Conservation (phyloP, 2,329 filamentous ascomycete genomes). For the Fusarium cyanostomum region DNA sequence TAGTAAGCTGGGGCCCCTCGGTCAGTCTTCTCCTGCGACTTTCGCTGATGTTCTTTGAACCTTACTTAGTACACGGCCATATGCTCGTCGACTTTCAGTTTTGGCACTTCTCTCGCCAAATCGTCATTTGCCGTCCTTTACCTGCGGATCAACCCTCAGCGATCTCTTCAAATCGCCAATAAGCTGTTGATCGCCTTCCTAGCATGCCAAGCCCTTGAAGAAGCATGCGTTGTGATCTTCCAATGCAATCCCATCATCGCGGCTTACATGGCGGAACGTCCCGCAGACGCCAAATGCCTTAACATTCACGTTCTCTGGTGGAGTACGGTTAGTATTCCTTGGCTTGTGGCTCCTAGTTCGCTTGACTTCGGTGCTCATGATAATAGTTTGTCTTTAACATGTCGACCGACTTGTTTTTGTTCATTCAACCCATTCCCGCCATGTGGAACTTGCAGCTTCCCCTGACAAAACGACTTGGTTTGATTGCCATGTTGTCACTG, state of each 20-base stretch:
- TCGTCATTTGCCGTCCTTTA: conserved; percentile 48
- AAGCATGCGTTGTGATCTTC: conserved; percentile 43
- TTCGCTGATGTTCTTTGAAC: background rate
- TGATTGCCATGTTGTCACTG: conserved; percentile 43
- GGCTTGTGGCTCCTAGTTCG: too few species aligned
- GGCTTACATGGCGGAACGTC: conserved; percentile 37
- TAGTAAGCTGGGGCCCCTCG: background rate
- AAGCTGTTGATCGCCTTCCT: conserved; percentile 43
- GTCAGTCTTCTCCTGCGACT: background rate
- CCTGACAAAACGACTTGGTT: conserved; percentile 41
- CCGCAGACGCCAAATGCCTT: conserved; percentile 36
- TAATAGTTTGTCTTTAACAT: conserved; percentile 49
- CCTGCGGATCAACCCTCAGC: conserved; percentile 44
- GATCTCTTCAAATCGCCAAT: conserved; percentile 40
- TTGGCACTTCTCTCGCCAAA: conserved; percentile 44
- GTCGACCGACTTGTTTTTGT: conserved; percentile 49
- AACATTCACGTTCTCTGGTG: conserved; percentile 47
- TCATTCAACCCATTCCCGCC: conserved; percentile 51
- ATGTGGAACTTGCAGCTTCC: conserved; percentile 49
- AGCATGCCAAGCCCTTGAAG: conserved; percentile 44
- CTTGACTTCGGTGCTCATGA: background rate
- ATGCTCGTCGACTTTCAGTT: conserved; percentile 44
- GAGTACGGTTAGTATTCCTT: conserved; percentile 39
- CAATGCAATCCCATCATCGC: conserved; percentile 42
- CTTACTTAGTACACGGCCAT: conserved; percentile 30